Conservation (phyloP, 2,329 filamentous ascomycete species). For the Biscogniauxia sp. region DNA sequence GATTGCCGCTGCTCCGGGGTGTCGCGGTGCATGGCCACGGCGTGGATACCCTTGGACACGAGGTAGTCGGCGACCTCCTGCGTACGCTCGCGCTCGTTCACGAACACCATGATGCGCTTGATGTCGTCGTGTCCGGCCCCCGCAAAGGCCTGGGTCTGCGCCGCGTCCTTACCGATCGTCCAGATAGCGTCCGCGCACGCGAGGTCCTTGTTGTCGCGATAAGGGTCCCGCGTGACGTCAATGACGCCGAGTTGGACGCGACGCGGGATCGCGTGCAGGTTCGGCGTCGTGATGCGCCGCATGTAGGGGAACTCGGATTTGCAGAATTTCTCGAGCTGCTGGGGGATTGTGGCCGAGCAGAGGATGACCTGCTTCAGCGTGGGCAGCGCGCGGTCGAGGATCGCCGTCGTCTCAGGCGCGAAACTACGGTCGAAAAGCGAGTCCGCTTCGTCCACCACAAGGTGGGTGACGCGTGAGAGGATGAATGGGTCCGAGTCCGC, state of each 20-base stretch:
- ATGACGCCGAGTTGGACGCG: conserved; percentile 92
- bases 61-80: conserved; percentile 79
- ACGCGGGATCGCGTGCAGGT: conserved; percentile 91
- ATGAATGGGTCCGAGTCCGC: conserved; percentile 88
- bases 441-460: conserved; percentile 94
- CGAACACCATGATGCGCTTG: conserved; percentile 90
- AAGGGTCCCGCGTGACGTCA: conserved; percentile 88
- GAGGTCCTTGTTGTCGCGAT: conserved; percentile 86
- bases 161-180: conserved; percentile 78
- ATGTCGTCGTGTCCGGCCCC: conserved; percentile 59
- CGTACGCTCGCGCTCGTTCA: conserved; percentile 92
- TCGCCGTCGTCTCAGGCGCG: conserved; percentile 73
- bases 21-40: conserved; percentile 80
- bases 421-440: conserved; percentile 94
- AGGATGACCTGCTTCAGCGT: conserved; percentile 84
- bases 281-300: conserved; percentile 84
- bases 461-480: conserved; percentile 82
- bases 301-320: conserved; percentile 77
- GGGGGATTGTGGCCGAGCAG: conserved; percentile 94
- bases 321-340: conserved; percentile 82
- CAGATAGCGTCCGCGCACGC: conserved; percentile 95
- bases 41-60: conserved; percentile 80
- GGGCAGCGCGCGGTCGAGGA: conserved; percentile 78
- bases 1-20: conserved; percentile 73
- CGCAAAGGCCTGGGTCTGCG: conserved; percentile 51